Evolutionary conservation across 352 stramenopile species (phyloP), one percentile per base, ranked within the genome.

Genomic region (Pythium scleroteichum): DNA sequence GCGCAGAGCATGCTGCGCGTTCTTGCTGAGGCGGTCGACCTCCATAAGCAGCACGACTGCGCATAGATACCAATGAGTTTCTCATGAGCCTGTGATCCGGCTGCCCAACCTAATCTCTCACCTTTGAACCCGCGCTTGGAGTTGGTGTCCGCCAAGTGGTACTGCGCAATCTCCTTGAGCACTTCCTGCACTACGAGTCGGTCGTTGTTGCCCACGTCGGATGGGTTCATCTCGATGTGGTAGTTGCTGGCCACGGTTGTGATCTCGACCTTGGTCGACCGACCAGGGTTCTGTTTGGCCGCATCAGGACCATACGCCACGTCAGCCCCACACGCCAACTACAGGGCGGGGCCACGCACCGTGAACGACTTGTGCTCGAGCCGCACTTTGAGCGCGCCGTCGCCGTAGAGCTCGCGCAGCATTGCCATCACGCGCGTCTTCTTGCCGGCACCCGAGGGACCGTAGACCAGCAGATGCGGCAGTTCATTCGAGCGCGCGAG

Each of bases 101-200:
- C n/a, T n/a, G n/a, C n/a, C n/a, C n/a, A n/a, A n/a, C n/a, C n/a
- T n/a, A n/a, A n/a, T n/a, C n/a, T n/a, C n/a, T 35, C 29, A 75
- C 74, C 71, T 64, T 94, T 94, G 62, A 94, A 95, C 7, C 75
- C 69, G 42, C 81, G 80, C 29, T 77, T 79, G 9, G 86, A 81
- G 46, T 90, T 88, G n/a, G 78, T 67, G 59, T 95, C 86, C 0
- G 90, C 72, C 35, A 92, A 56, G 23, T 92, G 82, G 68, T 92
- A 95, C 70, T 98, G 85, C 10, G 98, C 97, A 65, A 99, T 99
- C 80, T 99, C 97, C 76, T 99, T 99, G 65, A 99, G 98, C 52
- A 99, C 94, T 69, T 99, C 96, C 73, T 99, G 97, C 41, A 99
- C 92, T 32, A 99, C 94, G 48, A 97, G 97, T 9, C 96, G 89